Conservation (phyloP, 331 rosid genomes). For the Erythrophleum ivorense region DNA sequence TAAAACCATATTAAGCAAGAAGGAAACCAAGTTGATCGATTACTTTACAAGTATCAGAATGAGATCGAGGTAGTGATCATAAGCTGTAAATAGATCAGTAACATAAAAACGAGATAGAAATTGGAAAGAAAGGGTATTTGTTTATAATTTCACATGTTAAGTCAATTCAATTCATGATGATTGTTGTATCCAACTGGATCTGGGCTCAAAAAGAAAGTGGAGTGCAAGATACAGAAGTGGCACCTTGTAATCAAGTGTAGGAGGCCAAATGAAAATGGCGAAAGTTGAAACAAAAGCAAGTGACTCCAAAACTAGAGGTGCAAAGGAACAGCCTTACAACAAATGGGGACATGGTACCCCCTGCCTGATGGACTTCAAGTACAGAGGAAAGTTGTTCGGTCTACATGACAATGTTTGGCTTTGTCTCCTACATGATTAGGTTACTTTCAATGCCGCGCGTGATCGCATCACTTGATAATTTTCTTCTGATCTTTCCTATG, state of each 20-base stretch:
- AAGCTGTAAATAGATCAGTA: too few species aligned
- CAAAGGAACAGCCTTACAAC: constrained; percentile 30
- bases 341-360: constrained; percentile 38
- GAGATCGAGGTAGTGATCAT: background rate
- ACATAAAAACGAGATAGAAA: too few species aligned
- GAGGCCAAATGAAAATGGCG: background rate
- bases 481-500: constrained; percentile 14
- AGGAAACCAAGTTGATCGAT: background rate
- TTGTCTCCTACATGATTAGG: constrained; percentile 46
- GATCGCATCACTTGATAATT: constrained; percentile 32
- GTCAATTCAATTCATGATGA: background rate
- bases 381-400: constrained; percentile 42
- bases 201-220: background rate
- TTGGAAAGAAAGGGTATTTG: background rate
- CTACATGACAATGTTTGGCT: constrained; percentile 39
- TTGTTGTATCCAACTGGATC: background rate
- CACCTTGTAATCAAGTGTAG: background rate
- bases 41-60: background rate
- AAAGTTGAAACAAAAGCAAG: background rate
- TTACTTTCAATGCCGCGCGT: constrained; percentile 45
- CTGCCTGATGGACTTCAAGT: constrained; percentile 43
- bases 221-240: background rate
- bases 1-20: background rate
- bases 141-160: background rate
- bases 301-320: background rate